Evolutionary conservation across 2,329 filamentous ascomycete species (phyloP).

Genomic region (Cladosporium sp.): DNA sequence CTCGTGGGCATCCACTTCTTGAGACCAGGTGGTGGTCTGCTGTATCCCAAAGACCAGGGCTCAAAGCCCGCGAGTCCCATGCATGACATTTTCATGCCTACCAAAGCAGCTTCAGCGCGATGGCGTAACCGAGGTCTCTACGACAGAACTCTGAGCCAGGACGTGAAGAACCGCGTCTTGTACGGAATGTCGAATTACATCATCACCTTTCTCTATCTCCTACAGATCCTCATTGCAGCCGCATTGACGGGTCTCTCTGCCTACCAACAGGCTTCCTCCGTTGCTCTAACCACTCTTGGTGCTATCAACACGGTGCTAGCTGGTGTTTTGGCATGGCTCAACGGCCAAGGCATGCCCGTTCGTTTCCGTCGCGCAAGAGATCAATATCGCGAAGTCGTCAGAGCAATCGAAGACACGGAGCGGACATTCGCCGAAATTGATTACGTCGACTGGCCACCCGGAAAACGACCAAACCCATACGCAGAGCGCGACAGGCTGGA

Average conservation of each 20-base stretch:
- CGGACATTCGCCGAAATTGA: slow-evolving; percentile 14
- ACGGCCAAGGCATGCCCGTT: slow-evolving; percentile 16
- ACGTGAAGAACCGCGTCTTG: slow-evolving; percentile 4
- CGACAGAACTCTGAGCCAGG: slow-evolving; percentile 5
- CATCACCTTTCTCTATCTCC: slow-evolving; percentile 13
- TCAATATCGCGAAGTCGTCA: slow-evolving; percentile 15
- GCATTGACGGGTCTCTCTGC: slow-evolving; percentile 16
- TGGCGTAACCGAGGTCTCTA: slow-evolving; percentile 8
- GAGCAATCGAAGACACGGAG: slow-evolving; percentile 14
- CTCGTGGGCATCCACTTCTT: slow-evolving; percentile 11
- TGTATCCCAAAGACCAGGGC: not conserved
- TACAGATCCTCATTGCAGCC: slow-evolving; percentile 18
- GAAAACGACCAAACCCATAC: slow-evolving; percentile 8
- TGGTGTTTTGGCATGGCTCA: slow-evolving; percentile 16
- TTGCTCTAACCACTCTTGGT: slow-evolving; percentile 14
- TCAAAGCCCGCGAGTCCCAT: slow-evolving; percentile 7
- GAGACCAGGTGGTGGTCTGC: slow-evolving; percentile 1
- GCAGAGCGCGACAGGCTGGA: slow-evolving; percentile 11
- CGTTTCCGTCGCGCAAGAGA: slow-evolving; percentile 15
- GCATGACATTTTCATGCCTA: slow-evolving; percentile 10
- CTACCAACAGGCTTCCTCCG: slow-evolving; percentile 5
- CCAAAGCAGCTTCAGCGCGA: slow-evolving; percentile 2
- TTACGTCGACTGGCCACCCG: slow-evolving; percentile 3
- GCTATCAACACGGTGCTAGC: slow-evolving; percentile 17
- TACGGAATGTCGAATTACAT: slow-evolving; percentile 15